Conservation (phyloP, 495 filamentous ascomycete species). For the Baudoinia panamericana region DNA sequence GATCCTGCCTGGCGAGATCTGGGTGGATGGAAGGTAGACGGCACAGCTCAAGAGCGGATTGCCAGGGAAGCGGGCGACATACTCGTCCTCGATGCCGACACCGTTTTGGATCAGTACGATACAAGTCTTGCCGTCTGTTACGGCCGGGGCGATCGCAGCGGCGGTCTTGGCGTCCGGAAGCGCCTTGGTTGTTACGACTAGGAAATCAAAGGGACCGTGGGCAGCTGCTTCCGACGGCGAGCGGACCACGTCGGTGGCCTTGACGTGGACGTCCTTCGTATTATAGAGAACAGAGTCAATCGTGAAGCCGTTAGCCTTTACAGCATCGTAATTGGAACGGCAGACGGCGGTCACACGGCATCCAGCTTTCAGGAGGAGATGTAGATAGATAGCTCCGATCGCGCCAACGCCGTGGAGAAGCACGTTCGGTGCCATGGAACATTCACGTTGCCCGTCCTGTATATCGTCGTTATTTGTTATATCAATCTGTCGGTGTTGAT, state of each 20-base stretch:
- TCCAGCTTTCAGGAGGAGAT: constrained; percentile 34
- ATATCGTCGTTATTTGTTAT: too few species aligned
- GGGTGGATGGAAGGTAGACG: constrained; percentile 38
- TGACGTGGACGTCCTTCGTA: constrained; percentile 26
- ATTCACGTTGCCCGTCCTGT: not conserved
- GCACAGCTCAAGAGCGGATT: constrained; percentile 37
- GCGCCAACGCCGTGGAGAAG: constrained; percentile 42
- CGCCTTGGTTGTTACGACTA: constrained; percentile 38
- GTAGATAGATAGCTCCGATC: constrained; percentile 39
- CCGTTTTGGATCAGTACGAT: constrained; percentile 47
- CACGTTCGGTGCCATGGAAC: constrained; percentile 24
- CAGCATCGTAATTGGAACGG: constrained; percentile 43
- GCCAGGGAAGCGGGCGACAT: constrained; percentile 31
- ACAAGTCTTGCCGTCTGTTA: constrained; percentile 30
- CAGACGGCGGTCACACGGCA: constrained; percentile 38
- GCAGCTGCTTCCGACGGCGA: constrained; percentile 29
- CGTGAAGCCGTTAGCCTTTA: constrained; percentile 35
- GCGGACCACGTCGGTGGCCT: constrained; percentile 32
- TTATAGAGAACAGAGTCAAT: constrained; percentile 39
- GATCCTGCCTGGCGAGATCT: constrained; percentile 26
- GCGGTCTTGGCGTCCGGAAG: constrained; percentile 23
- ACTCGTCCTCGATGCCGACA: constrained; percentile 40
- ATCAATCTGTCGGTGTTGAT: too few species aligned
- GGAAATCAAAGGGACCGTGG: constrained; percentile 34
- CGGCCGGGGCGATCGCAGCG: constrained; percentile 32